phyloP scores from a whole-genome alignment of 495 filamentous ascomycete species.

The Patellaria atrata region DNA sequence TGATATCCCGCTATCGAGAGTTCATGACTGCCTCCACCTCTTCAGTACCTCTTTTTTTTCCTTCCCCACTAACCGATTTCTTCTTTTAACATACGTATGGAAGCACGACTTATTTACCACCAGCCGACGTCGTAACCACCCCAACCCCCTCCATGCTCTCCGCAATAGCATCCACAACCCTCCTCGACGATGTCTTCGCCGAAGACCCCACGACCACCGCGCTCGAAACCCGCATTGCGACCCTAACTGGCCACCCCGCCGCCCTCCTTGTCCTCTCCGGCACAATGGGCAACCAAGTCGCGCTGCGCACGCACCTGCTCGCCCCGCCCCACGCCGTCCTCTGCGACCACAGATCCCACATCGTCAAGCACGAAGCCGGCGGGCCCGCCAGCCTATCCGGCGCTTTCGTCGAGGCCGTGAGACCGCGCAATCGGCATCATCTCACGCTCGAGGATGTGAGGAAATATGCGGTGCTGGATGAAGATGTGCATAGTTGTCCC shows the following conservation, averaged over 20 bases:
- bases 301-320: conserved; percentile 48
- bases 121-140: conserved; percentile 78
- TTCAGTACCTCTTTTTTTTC: too few species aligned
- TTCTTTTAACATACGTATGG: too few species aligned
- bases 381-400: conserved; percentile 47
- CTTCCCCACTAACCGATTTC: too few species aligned
- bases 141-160: conserved; percentile 71
- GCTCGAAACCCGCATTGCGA: conserved; percentile 52
- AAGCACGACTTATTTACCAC: too few species aligned
- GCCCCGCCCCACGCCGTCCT: conserved; percentile 61
- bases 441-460: conserved; percentile 65
- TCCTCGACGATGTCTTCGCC: conserved; percentile 65
- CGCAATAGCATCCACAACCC: conserved; percentile 38
- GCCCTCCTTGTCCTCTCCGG: conserved; percentile 70
- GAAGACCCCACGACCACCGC: conserved; percentile 67
- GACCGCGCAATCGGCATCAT: conserved; percentile 51
- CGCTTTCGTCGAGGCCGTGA: conserved; percentile 42
- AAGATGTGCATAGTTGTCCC: conserved; percentile 49
- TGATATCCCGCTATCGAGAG: too few species aligned
- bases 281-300: conserved; percentile 82
- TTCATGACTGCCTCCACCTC: too few species aligned
- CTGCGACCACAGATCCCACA: conserved; percentile 51
- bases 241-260: conserved; percentile 55
- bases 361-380: conserved; percentile 59
- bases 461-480: conserved; percentile 35